Evolutionary conservation across 192 early-diverging fungal species (phyloP), one percentile per base, ranked within the genome.

Genomic region (Coemansia umbellata): DNA sequence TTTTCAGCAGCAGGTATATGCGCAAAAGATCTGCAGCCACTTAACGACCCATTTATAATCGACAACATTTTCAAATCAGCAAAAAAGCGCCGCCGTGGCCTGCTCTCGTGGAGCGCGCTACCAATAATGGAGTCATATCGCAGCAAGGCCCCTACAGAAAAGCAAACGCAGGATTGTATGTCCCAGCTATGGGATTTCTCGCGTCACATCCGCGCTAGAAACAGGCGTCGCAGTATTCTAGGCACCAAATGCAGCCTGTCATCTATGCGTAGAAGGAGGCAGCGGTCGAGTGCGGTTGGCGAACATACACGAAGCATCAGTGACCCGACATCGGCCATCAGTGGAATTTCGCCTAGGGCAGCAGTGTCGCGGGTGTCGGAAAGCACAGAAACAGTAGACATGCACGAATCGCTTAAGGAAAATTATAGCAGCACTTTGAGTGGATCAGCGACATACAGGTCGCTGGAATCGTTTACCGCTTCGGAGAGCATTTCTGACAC

Each of bases 61-160:
- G 72, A 74, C 49, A 74, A 74, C 21, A 74, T 74, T n/a, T 74
- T 74, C 60, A 74, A 74, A 48, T 68, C 72, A 26, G 65, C 64
- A 30, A 67, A 63, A 13, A 74, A 63, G 49, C 55, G 60, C 1
- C 65, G 72, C 21, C 60, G 72, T 10, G 72, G 72, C 5, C 32
- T 74, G 22, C 49, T 74, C 8, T 74, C 72, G 24, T 74, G 72
- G 72, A 60, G 65, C 37, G 52, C 64, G 9, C 58, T 68, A 47
- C 63, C 57, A 3, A 17, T 36, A 3, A 27, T 36, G 9, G 60
- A 57, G 13, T 26, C 17, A 27, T 44, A 15, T 11, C 31, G 43
- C 15, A 32, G 21, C 28, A 24, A 52, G 41, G 27, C 41, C 13
- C 4, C 35, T 4, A 9, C 23, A 27, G 43, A 27, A 28, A 27